These are phyloP conservation scores for Grosmannia serpens DNA, from an alignment of 2,329 filamentous ascomycete species.

Conservation along the genomic window DNA sequence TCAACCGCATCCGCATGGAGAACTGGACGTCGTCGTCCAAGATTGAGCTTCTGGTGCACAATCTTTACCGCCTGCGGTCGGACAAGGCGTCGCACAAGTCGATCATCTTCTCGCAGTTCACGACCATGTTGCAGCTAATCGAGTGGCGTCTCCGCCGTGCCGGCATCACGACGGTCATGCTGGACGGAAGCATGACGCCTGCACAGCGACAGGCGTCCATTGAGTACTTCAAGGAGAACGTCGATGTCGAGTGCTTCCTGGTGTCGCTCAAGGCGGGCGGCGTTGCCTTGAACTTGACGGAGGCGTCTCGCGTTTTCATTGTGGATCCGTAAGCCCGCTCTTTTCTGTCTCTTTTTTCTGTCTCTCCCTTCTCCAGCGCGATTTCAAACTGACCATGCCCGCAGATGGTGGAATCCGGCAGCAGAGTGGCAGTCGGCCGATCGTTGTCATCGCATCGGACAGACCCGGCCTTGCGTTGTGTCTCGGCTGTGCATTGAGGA, in stretches of 20 bases:
- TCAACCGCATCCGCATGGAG: slow-evolving; percentile 98
- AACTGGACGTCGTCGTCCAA: slow-evolving; percentile 98
- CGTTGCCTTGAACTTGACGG: slow-evolving; percentile 88
- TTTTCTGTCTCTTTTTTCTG: not conserved
- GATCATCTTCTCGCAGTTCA: slow-evolving; percentile 96
- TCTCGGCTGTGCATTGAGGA: slow-evolving; percentile 94
- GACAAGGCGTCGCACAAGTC: slow-evolving; percentile 92
- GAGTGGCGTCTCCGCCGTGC: slow-evolving; percentile 93
- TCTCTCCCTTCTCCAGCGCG: not conserved
- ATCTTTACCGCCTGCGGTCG: slow-evolving; percentile 81
- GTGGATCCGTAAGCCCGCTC: slow-evolving; percentile 68
- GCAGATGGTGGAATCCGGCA: slow-evolving; percentile 98
- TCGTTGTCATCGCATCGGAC: slow-evolving; percentile 86
- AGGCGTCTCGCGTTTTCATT: slow-evolving; percentile 90
- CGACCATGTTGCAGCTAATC: slow-evolving; percentile 91
- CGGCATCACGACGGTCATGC: slow-evolving; percentile 97
- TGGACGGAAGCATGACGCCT: slow-evolving; percentile 95
- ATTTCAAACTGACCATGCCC: slow-evolving; percentile 14
- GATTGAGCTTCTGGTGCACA: slow-evolving; percentile 91
- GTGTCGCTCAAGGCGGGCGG: slow-evolving; percentile 94
- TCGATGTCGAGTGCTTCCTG: slow-evolving; percentile 89
- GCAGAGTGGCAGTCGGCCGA: slow-evolving; percentile 98
- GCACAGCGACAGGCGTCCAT: slow-evolving; percentile 88
- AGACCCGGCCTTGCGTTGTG: slow-evolving; percentile 86
- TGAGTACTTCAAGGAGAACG: slow-evolving; percentile 91